Evolutionary conservation across 2,329 filamentous ascomycete species (phyloP), one percentile per base, ranked within the genome.

Genomic region (Westerdykella sp.): DNA sequence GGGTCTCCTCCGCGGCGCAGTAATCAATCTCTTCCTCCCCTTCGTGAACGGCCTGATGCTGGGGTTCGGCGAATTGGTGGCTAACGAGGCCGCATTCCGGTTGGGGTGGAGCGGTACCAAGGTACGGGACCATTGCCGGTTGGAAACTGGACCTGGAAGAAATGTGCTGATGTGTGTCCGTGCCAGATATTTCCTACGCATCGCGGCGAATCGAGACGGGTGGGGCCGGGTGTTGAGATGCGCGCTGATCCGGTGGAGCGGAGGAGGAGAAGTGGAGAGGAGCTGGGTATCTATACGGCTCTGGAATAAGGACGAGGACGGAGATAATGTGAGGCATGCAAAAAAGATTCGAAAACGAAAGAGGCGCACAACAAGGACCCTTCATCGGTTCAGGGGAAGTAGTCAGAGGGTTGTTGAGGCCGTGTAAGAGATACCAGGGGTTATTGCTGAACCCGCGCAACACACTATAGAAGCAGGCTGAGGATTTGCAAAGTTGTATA

Each of bases 31-130:
- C n/a, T 60, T 98, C 1, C 71, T 98, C 15, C 93, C 93, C 0
- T 98, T 98, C 60, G 81, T 98, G 62, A 98, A 98, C 70, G 93
- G 93, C 37, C 79, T 98, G 75, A 98, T 98, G 93, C 72, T 98
- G 60, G 93, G 93, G 2, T 96, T 98, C 62, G 93, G 93, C 55
- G 93, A 98, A 72, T 72, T 98, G 40, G 91, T 98, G 68, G 93
- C 93, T 42, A 93, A 98, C 63, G 93, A 98, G 72, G 84, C 87
- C 40, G 93, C 93, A 1, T 98, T 91, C 63, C 76, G 91, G 59
- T 73, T 97, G 56, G 93, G 93, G 47, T 98, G 93, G 93, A 83
- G 85, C 51, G 84, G 84, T 42, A 97, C 93, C 47, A 95, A 93
- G 81, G 93, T 96, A 76, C 37, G 78, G 54, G 13, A 21, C 18